A percentile compares a stretch with the other conserved stretches of the same genome.
Conservation (phyloP, 2,329 filamentous ascomycete genomes). For the Fusarium pseudoanthophilum region DNA sequence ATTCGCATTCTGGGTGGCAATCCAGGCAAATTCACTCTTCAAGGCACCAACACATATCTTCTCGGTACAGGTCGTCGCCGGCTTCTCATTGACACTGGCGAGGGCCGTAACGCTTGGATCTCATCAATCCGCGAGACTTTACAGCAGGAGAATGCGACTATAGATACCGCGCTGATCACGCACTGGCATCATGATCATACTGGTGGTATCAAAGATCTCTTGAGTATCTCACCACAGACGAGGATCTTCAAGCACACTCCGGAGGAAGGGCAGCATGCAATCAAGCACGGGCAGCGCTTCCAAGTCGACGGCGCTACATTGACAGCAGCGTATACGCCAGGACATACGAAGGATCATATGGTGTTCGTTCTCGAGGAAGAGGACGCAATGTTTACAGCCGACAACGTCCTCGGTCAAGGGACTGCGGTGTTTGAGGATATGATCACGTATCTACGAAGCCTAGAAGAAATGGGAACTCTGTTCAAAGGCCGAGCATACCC, state of each 20-base stretch:
- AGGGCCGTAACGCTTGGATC: constrained; percentile 81
- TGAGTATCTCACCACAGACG: constrained; percentile 69
- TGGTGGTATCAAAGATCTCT: constrained; percentile 77
- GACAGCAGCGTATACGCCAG: constrained; percentile 68
- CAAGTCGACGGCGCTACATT: constrained; percentile 71
- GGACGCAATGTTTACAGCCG: constrained; percentile 86
- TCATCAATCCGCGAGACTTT: constrained; percentile 72
- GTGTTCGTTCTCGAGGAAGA: constrained; percentile 81
- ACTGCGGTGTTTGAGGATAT: constrained; percentile 88
- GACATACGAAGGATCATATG: constrained; percentile 87
- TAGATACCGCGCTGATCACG: constrained; percentile 80
- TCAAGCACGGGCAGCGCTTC: constrained; percentile 65
- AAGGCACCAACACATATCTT: constrained; percentile 95
- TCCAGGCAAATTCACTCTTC: constrained; percentile 80
- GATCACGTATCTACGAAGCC: constrained; percentile 71
- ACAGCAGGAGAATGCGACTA: constrained; percentile 71
- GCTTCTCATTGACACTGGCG: constrained; percentile 89
- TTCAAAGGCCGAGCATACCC: constrained; percentile 82
- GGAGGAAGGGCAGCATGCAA: constrained; percentile 56
- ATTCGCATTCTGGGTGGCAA: constrained; percentile 91
- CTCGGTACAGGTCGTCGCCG: constrained; percentile 78
- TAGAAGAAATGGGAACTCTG: constrained; percentile 74
- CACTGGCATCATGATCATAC: constrained; percentile 95
- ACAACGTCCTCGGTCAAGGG: constrained; percentile 89
- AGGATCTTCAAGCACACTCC: constrained; percentile 75